These are phyloP conservation scores for Trametes versicolor DNA, from an alignment of 1,284 basidiomycete genomes.

Conservation along the genomic window DNA sequence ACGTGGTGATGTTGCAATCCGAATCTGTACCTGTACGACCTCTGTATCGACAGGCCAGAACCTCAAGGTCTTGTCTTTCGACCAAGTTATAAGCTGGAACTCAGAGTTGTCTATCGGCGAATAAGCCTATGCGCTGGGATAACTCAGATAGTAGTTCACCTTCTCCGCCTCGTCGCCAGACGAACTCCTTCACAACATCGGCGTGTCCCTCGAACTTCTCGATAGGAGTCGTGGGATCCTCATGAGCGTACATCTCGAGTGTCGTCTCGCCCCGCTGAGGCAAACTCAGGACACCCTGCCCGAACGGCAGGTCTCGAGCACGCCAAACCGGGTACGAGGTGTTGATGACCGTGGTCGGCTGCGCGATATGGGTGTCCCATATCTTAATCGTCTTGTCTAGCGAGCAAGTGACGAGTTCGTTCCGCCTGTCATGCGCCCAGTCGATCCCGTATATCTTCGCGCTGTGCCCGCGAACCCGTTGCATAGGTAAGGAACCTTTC, in stretches of 20 bases:
- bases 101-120: constrained; percentile 65
- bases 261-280: constrained; percentile 90
- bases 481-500: constrained; percentile 91
- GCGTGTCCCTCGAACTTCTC: constrained; percentile 89
- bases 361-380: constrained; percentile 64
- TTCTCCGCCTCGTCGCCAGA: constrained; percentile 83
- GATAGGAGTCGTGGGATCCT: constrained; percentile 62
- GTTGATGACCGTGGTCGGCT: constrained; percentile 67
- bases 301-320: constrained; percentile 93
- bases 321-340: constrained; percentile 95
- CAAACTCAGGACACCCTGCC: constrained; percentile 87
- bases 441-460: constrained; percentile 97
- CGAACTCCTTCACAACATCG: constrained; percentile 98
- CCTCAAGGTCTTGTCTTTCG: constrained; percentile 91
- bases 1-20: neutral
- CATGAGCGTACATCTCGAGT: constrained; percentile 85
- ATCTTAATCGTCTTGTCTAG: constrained; percentile 93
- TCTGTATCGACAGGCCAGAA: constrained; percentile 90
- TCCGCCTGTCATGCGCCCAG: constrained; percentile 82
- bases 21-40: constrained; percentile 64
- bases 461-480: constrained; percentile 80
- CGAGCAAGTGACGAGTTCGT: constrained; percentile 91
- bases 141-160: constrained; percentile 46
- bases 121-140: neutral
- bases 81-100: constrained; percentile 97